phyloP scores from a whole-genome alignment of 352 stramenopile species.

The Phytophthora citrophthora region DNA sequence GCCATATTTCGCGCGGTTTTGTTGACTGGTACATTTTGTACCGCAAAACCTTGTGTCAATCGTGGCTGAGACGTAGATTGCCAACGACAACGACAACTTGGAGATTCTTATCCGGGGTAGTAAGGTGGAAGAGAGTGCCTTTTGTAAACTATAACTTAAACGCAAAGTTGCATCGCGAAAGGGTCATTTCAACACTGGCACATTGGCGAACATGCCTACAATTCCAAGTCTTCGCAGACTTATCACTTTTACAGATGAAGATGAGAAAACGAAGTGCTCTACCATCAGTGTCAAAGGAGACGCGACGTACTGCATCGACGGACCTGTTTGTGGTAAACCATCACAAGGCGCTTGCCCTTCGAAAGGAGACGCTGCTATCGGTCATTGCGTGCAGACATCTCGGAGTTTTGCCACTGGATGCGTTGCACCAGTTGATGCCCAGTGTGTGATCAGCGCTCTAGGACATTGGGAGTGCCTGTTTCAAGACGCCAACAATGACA shows the following conservation, averaged over 20 bases:
- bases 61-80: no score
- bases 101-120: slow-evolving; percentile 19
- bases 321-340: slow-evolving; percentile 39
- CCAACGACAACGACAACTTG: neutral
- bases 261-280: slow-evolving; percentile 22
- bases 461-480: slow-evolving; percentile 50
- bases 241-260: slow-evolving; percentile 13
- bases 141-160: no score
- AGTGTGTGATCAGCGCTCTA: slow-evolving; percentile 37
- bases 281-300: slow-evolving; percentile 46
- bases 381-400: slow-evolving; percentile 30
- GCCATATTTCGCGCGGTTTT: slow-evolving; percentile 6
- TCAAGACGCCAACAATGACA: neutral
- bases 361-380: slow-evolving; percentile 41
- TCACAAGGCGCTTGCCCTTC: slow-evolving; percentile 37
- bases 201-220: slow-evolving; percentile 9
- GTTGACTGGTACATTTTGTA: slow-evolving; percentile 3
- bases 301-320: slow-evolving; percentile 56
- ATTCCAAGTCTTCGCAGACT: slow-evolving; percentile 11
- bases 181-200: slow-evolving; percentile 16
- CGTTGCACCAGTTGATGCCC: slow-evolving; percentile 43
- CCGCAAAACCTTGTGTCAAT: neutral
- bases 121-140: slow-evolving; percentile 9
- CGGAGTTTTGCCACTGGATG: slow-evolving; percentile 42
- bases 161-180: neutral